Percentiles rank a stretch among this genome's conserved stretches.
These are phyloP conservation scores for Opeltia flavorubescens DNA, from an alignment of 495 filamentous ascomycete species.

Conservation along the genomic window DNA sequence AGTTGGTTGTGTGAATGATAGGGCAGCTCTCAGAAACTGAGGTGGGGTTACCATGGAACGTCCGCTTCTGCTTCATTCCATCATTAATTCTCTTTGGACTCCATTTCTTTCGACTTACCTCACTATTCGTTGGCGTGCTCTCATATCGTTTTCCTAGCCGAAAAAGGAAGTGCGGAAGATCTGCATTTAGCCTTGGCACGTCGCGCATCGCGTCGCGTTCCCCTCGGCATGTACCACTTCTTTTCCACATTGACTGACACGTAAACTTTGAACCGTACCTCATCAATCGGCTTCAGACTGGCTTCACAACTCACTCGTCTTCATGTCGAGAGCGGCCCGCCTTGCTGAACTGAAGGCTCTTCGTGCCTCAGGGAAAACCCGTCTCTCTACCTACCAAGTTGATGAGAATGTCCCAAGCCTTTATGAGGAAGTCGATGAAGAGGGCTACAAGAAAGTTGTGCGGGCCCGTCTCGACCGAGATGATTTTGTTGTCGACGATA, in stretches of 20 bases:
- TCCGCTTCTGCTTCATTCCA: too few relatives aligned
- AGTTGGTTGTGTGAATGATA: too few relatives aligned
- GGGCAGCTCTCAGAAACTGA: too few relatives aligned
- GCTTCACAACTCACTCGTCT: neutral
- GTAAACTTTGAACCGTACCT: too few relatives aligned
- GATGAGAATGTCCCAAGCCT: constrained; percentile 61
- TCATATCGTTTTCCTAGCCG: neutral
- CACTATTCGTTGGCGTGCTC: too few relatives aligned
- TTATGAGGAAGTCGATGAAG: constrained; percentile 95
- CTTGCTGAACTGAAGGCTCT: constrained; percentile 74
- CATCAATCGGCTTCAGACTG: neutral
- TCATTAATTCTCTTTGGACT: too few relatives aligned
- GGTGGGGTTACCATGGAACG: too few relatives aligned
- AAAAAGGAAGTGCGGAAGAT: neutral
- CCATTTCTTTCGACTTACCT: too few relatives aligned
- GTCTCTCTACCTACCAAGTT: constrained; percentile 76
- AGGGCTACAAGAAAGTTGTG: constrained; percentile 92
- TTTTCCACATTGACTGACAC: too few relatives aligned
- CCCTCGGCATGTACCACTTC: neutral
- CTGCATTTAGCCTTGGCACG: neutral
- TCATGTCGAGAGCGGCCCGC: constrained; percentile 12
- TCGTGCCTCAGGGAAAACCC: constrained; percentile 79
- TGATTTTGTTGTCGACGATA: constrained; percentile 94
- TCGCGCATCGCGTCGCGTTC: neutral
- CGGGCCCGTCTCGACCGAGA: constrained; percentile 79